Evolutionary conservation across 2,329 filamentous ascomycete species (phyloP).

Genomic region (Zymoseptoria crescenta): DNA sequence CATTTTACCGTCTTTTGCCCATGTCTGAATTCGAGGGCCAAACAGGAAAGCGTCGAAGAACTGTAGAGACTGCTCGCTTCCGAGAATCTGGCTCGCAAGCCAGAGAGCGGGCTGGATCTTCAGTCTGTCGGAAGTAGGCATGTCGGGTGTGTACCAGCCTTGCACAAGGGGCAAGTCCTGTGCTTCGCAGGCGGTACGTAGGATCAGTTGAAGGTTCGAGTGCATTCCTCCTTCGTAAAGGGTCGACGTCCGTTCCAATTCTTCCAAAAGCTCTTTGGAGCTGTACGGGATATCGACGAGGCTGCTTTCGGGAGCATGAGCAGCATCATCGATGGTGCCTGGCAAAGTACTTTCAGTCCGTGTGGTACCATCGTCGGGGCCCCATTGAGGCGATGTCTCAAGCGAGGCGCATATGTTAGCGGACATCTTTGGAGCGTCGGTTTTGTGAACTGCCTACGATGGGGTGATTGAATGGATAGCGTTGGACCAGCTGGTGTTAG

Average conservation of each 20-base stretch:
- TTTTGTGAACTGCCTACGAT: too few species aligned
- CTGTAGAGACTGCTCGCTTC: neutral
- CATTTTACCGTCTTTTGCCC: neutral
- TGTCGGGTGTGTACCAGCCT: neutral
- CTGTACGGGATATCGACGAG: neutral
- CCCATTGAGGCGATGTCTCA: neutral
- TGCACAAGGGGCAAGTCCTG: neutral
- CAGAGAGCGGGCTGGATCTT: neutral
- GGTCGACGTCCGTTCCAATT: neutral
- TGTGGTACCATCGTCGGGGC: neutral
- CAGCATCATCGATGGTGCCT: neutral
- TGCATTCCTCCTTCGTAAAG: neutral
- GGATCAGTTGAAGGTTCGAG: neutral
- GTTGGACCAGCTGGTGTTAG: too few species aligned
- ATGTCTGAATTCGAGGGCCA: neutral
- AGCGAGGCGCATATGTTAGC: neutral
- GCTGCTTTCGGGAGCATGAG: neutral
- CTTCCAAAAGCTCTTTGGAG: neutral
- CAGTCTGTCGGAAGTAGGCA: neutral
- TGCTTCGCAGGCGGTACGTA: neutral
- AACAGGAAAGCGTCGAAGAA: neutral
- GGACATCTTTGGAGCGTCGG: neutral
- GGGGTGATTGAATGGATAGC: too few species aligned
- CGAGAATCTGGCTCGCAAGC: neutral
- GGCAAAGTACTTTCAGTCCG: neutral